Evolutionary conservation across 805 yeast genomes (phyloP).

Genomic region (Cyberlindnera xylosilytica): DNA sequence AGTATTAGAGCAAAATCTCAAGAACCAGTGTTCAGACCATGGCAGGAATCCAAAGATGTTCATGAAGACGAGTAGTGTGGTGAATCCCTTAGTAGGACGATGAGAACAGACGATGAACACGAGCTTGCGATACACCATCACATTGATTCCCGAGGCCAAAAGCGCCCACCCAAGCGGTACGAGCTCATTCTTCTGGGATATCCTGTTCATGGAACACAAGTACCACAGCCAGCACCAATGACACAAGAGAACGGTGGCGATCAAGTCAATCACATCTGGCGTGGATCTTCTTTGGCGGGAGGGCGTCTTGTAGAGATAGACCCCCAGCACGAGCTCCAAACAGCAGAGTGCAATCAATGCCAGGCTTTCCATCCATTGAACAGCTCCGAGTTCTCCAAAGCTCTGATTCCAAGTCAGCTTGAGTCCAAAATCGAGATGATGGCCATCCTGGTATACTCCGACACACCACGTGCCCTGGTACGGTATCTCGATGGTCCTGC

Average conservation of each 20-base stretch:
- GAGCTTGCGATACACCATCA: background rate
- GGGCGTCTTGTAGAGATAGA: background rate
- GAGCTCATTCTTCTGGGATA: background rate
- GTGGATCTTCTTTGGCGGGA: too few species aligned
- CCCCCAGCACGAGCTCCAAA: background rate
- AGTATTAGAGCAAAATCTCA: background rate
- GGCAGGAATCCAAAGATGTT: background rate
- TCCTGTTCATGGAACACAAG: background rate
- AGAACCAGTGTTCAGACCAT: constrained; percentile 1
- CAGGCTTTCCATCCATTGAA: constrained; percentile 1
- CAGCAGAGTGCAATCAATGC: background rate
- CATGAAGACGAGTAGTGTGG: background rate
- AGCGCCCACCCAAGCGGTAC: background rate
- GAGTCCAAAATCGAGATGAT: background rate
- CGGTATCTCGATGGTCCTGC: background rate
- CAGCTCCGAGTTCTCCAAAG: constrained; percentile 2
- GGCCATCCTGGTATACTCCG: constrained; percentile 12
- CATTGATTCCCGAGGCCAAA: background rate
- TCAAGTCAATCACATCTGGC: too few species aligned
- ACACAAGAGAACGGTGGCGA: background rate
- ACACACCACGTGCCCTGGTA: constrained; percentile 13
- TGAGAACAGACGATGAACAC: background rate
- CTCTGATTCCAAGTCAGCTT: background rate
- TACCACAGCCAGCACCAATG: constrained; percentile 6
- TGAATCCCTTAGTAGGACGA: background rate